phyloP scores from a whole-genome alignment of 2,329 filamentous ascomycete species.

The Sphaerulina populicola region DNA sequence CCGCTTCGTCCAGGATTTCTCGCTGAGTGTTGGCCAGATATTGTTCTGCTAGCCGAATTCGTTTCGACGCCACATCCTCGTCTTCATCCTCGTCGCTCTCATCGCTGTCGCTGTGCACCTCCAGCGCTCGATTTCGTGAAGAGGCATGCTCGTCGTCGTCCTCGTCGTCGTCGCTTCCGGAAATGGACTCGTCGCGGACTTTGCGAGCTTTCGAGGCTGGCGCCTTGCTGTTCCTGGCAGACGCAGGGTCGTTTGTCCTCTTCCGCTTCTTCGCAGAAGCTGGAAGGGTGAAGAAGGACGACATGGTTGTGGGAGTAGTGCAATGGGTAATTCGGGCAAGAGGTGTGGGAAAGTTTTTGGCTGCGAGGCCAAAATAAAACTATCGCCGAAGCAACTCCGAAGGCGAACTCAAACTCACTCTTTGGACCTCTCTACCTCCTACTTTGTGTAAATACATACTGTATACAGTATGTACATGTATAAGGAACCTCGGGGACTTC shows the following conservation, averaged over 20 bases:
- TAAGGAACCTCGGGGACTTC: no score
- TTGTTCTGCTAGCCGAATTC: slow-evolving; percentile 77
- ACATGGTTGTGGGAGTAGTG: slow-evolving; percentile 49
- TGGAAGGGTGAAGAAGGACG: slow-evolving; percentile 89
- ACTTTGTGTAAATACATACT: no score
- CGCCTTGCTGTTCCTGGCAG: slow-evolving; percentile 41
- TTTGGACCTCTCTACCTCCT: no score
- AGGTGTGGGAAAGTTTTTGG: neutral
- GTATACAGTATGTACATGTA: no score
- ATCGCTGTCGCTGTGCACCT: slow-evolving; percentile 38
- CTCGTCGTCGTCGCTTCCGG: slow-evolving; percentile 64
- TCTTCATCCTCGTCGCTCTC: slow-evolving; percentile 62
- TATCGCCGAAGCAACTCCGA: no score
- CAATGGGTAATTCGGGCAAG: neutral
- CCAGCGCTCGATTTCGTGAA: slow-evolving; percentile 11
- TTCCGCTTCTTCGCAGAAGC: slow-evolving; percentile 87
- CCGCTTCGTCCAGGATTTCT: slow-evolving; percentile 63
- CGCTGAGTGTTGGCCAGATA: slow-evolving; percentile 85
- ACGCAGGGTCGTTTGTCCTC: slow-evolving; percentile 51
- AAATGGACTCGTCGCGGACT: slow-evolving; percentile 70
- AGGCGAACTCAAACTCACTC: no score
- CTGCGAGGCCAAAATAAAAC: no score
- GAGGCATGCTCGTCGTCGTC: slow-evolving; percentile 47
- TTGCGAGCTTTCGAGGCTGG: slow-evolving; percentile 40
- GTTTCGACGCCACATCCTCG: slow-evolving; percentile 83